Conservation (phyloP, 1,284 basidiomycete genomes). For the Rhodofomes roseus region DNA sequence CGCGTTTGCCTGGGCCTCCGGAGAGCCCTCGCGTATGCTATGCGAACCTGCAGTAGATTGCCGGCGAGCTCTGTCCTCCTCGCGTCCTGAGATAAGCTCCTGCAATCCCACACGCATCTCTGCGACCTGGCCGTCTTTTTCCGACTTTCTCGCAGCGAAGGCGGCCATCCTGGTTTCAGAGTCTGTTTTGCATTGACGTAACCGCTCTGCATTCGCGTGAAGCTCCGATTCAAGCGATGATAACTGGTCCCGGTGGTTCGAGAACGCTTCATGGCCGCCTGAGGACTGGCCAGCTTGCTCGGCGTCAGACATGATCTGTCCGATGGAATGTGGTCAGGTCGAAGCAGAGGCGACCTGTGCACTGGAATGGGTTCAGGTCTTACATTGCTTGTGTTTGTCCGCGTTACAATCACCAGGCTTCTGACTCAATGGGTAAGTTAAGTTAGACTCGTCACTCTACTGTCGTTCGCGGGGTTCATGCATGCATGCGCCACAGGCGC, state of each 20-base stretch:
- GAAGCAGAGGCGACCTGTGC: too few species aligned
- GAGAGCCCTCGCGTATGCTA: background rate
- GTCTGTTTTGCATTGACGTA: constrained; percentile 4
- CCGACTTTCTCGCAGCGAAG: background rate
- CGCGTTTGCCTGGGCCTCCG: background rate
- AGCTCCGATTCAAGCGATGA: background rate
- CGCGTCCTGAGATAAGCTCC: background rate
- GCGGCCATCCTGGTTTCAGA: background rate
- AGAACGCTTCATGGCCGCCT: background rate
- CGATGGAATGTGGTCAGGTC: background rate
- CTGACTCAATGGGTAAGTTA: too few species aligned
- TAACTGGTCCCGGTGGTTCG: constrained; percentile 1
- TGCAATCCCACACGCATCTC: background rate
- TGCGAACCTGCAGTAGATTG: background rate
- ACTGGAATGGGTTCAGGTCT: too few species aligned
- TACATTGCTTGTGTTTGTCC: too few species aligned
- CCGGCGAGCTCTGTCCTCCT: background rate
- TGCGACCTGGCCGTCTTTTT: background rate
- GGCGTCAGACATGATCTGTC: background rate
- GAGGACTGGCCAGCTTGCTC: background rate
- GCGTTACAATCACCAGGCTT: too few species aligned
- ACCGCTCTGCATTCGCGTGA: background rate
- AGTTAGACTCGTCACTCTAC: too few species aligned
- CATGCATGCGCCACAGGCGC: too few species aligned
- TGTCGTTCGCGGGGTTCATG: too few species aligned